Evolutionary conservation across 225 moss, liverwort and hornwort species (phyloP), one percentile per base, ranked within the genome.

Genomic region (Pseudisothecium myosuroides): DNA sequence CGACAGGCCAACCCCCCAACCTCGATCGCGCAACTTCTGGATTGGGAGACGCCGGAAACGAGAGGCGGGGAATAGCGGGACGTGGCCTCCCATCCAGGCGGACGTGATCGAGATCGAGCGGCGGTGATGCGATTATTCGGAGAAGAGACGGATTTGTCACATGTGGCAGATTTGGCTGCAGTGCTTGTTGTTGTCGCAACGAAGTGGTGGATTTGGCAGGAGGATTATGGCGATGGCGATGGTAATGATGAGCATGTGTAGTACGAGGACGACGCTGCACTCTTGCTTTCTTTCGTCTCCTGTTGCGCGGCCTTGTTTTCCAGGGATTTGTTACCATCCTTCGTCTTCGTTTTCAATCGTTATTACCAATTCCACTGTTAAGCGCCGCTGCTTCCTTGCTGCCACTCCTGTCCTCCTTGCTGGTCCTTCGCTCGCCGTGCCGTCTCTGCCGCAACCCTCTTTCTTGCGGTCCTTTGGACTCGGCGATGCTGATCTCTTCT

Each of bases 401-500:
- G 91, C 89, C 55, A 49, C 78, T 41, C 81, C 88, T 29, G 76
- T 88, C 7, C n/a, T 90, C 26, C 56, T 84, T 36, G 80, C 86
- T 88, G 78, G 91, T 49, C 55, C 88, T 69, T 75, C 88, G 76
- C 81, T 80, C 41, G 84, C 84, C 43, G n/a, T 84, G 14, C 86
- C 88, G 23, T n/a, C 91, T 54, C 28, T 87, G 76, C 91, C 89
- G 26, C 83, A 94, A 90, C 90, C 88, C 47, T 91, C 93, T 37
- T 91, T 99, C 62, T 92, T 97, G 71, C 96, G 96, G 72, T 92
- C 91, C 78, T 94, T 99, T 83, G 98, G 98, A 67, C 90, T 99
- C 68, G 96, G 98, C 85, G 98, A 96, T 81, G 93, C 93, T 34
- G 98, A 99, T 90, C 93, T 99, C 67, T 99, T 91, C 81, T 99